Evolutionary conservation across 306 rosid species (phyloP).

Genomic region (Sophora flavescens): DNA sequence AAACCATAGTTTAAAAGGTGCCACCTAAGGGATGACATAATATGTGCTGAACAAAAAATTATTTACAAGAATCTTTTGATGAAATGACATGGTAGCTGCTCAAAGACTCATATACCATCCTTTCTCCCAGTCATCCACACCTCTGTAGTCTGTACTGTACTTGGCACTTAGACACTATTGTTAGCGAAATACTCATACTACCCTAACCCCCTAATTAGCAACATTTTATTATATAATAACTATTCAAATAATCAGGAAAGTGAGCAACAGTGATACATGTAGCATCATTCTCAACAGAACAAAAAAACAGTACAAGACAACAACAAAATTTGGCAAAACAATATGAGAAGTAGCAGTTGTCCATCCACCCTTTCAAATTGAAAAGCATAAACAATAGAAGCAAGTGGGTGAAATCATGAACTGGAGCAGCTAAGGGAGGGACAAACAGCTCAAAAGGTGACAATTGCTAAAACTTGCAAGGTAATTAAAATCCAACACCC

Average conservation of each 20-base stretch:
- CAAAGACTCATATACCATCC: neutral
- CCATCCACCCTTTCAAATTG: neutral
- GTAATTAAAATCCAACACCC: neutral
- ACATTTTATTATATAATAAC: neutral
- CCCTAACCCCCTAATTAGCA: neutral
- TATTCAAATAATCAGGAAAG: neutral
- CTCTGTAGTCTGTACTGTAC: neutral
- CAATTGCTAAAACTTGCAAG: neutral
- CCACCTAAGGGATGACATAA: neutral
- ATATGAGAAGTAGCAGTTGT: neutral
- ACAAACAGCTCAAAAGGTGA: neutral
- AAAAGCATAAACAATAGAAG: neutral
- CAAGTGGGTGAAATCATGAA: neutral
- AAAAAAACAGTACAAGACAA: neutral
- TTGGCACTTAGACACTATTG: neutral
- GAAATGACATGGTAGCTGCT: neutral
- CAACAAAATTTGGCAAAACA: neutral
- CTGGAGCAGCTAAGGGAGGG: neutral
- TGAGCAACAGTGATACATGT: neutral
- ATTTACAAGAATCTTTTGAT: neutral
- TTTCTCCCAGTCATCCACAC: neutral
- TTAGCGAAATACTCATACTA: neutral
- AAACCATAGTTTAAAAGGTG: neutral
- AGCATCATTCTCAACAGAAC: neutral
- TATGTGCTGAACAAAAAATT: neutral